These are phyloP conservation scores for Fraxinus latifolia DNA, from an alignment of 305 asterid genomes.

Conservation along the genomic window DNA sequence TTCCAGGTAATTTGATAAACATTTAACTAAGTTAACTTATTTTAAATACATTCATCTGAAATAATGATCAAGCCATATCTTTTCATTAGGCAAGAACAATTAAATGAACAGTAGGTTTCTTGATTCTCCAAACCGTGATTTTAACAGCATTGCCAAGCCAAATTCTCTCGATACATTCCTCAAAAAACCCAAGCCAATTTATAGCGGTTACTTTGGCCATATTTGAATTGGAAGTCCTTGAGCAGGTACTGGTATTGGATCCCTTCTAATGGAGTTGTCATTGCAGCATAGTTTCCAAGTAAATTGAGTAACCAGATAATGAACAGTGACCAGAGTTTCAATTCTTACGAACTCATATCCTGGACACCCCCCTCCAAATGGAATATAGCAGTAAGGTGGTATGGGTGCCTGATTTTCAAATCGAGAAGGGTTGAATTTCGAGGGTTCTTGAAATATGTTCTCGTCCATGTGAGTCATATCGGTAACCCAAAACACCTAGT, in stretches of 20 bases:
- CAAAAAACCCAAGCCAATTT: not conserved
- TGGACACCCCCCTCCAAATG: constrained; percentile 77
- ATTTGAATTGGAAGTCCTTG: constrained; percentile 54
- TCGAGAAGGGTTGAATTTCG: constrained; percentile 47
- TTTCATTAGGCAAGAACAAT: not conserved
- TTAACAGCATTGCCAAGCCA: not conserved
- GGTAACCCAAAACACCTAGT: constrained; percentile 61
- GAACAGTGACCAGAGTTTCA: constrained; percentile 50
- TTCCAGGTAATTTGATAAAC: not conserved
- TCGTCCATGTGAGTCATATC: constrained; percentile 68
- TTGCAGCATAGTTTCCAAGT: constrained; percentile 56
- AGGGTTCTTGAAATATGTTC: constrained; percentile 30
- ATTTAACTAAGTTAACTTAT: not conserved
- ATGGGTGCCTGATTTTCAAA: constrained; percentile 45
- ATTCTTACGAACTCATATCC: constrained; percentile 67
- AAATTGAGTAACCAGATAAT: constrained; percentile 48
- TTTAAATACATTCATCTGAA: not conserved
- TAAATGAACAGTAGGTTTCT: not conserved
- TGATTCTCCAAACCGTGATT: not conserved
- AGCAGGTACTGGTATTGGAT: constrained; percentile 58
- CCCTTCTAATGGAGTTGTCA: constrained; percentile 44
- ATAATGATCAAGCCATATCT: not conserved
- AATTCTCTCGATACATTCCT: not conserved
- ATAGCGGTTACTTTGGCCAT: constrained; percentile 27
- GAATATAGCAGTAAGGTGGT: constrained; percentile 57